Evolutionary conservation across 2,329 filamentous ascomycete genomes (phyloP), one percentile per base, ranked within the genome.

Genomic region (Calcarisporium arbuscula): DNA sequence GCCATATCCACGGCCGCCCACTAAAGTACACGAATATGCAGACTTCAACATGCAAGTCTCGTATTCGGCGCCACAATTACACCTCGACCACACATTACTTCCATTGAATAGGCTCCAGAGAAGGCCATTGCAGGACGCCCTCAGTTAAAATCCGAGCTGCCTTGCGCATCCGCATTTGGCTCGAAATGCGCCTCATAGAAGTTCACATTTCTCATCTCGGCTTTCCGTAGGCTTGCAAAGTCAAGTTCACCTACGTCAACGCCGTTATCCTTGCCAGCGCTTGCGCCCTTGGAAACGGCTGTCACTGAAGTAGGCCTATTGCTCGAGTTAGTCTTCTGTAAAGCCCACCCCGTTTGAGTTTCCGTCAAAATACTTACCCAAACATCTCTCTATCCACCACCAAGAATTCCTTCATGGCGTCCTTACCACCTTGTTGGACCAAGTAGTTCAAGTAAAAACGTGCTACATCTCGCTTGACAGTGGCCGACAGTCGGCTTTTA

Each of bases 401-500:
- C 53, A 95, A 70, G 57, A 89, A 95, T 49, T 89, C 82, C 60
- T 88, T 86, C 65, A 94, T 90, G 3, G 86, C 77, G 20, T 89
- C 77, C 56, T 88, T 85, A 41, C 77, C 80, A 11, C 90, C 89
- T 35, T 85, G 73, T 48, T 94, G 81, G 43, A 94, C 77, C 22
- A 98, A 68, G 52, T 92, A 95, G 10, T 72, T 67, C 67, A 95
- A 78, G 58, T 96, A 98, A 36, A 72, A 66, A 42, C 85, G 74
- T 26, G 81, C 80, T 5, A 98, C 64, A 28, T 88, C 82, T 55
- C 81, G 84, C 58, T 90, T 82, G 1, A 76, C 72, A 1, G 73
- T 60, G 2, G 74, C 56, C 0, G 80, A 74, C 38, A 96, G 72
- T 9, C 74, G 77, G 46, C 83, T 88, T 61, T 82, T 85, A 30